Evolutionary conservation across 352 stramenopile species (phyloP).

Genomic region (Phytophthora macrochlamydospora): DNA sequence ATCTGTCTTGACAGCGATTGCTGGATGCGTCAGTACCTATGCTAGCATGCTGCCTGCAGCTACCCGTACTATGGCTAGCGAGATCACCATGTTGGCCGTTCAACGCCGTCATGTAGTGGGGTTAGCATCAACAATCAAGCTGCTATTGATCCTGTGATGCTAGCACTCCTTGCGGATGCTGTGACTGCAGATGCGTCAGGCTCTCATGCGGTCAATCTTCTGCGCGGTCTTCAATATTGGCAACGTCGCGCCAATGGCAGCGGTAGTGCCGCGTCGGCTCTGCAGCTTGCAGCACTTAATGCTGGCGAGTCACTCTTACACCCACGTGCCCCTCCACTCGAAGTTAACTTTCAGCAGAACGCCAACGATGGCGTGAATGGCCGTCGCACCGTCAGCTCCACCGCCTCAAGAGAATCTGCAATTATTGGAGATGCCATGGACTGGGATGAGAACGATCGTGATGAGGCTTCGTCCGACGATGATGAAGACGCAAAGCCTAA

Average conservation of each 20-base stretch:
- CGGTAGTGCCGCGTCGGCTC: conserved; percentile 27
- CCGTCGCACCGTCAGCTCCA: conserved; percentile 1
- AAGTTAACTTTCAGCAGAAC: conserved; percentile 51
- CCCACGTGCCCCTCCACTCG: conserved; percentile 70
- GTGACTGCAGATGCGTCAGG: conserved; percentile 59
- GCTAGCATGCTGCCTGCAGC: conserved; percentile 57
- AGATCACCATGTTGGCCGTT: conserved; percentile 50
- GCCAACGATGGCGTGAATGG: conserved; percentile 25
- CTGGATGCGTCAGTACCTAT: conserved; percentile 64
- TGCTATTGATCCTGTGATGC: conserved; percentile 43
- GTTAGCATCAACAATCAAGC: conserved; percentile 10
- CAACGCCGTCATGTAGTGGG: conserved; percentile 27
- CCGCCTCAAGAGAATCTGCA: conserved; percentile 7
- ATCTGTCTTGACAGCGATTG: conserved; percentile 55
- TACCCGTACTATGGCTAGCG: conserved; percentile 45
- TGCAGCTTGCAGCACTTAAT: conserved; percentile 65
- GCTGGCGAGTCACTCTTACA: conserved; percentile 74
- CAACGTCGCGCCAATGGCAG: conserved; percentile 29
- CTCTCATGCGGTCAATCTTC: conserved; percentile 58
- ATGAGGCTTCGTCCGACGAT: conserved; percentile 13
- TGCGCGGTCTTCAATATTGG: conserved; percentile 66
- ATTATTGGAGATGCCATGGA: conserved; percentile 35
- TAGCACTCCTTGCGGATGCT: conserved; percentile 61
- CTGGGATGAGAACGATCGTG: conserved; percentile 39
- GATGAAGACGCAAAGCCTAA: conserved; percentile 17